These are phyloP conservation scores for Schrenkiella parvula DNA, from an alignment of 345 rosid genomes.

Conservation along the genomic window DNA sequence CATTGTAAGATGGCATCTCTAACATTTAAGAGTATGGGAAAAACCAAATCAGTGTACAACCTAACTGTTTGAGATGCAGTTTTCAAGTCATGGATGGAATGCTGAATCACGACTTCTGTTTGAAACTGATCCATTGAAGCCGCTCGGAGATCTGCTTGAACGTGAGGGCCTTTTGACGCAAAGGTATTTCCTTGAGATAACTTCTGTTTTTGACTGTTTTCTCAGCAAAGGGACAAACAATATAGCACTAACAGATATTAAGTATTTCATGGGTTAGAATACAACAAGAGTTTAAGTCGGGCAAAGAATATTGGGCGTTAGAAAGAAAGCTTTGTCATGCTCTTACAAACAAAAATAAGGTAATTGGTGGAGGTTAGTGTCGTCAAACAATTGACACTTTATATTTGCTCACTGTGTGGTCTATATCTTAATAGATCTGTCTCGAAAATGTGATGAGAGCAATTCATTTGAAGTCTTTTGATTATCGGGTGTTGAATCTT, in stretches of 20 bases:
- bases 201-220: background rate
- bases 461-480: conserved; percentile 79
- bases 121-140: conserved; percentile 49
- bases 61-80: conserved; percentile 36
- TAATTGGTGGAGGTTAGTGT: conserved; percentile 20
- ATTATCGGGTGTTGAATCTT: conserved; percentile 83
- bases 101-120: conserved; percentile 30
- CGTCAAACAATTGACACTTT: background rate
- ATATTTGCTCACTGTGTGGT: background rate
- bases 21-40: background rate
- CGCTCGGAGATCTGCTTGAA: conserved; percentile 51
- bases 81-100: conserved; percentile 26
- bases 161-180: conserved; percentile 54
- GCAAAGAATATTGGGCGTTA: conserved; percentile 83
- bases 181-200: conserved; percentile 38
- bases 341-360: conserved; percentile 46
- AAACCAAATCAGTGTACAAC: background rate
- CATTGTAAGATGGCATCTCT: conserved; percentile 23
- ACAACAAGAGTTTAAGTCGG: conserved; percentile 55
- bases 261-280: conserved; percentile 43
- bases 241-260: background rate
- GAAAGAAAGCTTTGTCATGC: conserved; percentile 87
- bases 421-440: conserved; percentile 35
- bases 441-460: conserved; percentile 75
- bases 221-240: background rate